Evolutionary conservation across 768 basidiomycete species (phyloP), one percentile per base, ranked within the genome.

Genomic region (Lactifluus piperatus): DNA sequence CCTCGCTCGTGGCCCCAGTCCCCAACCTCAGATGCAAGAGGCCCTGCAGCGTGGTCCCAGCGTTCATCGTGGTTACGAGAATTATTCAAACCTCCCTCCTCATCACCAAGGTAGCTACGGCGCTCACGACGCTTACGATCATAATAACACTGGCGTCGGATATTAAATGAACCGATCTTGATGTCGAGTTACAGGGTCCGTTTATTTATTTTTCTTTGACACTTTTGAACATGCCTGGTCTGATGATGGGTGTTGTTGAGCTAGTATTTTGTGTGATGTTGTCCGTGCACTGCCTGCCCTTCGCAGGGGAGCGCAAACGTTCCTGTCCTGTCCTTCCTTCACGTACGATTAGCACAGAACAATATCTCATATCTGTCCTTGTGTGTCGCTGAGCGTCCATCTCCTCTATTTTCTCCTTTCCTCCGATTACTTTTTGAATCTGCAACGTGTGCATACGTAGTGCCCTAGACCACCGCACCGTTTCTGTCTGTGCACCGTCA

Each of bases 1-100:
- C 69, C 78, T 91, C 48, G 79, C 87, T 56, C 86, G 89, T 62
- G 89, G 86, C 32, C 75, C 83, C 9, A 86, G 82, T 71, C 82
- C 85, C 18, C 79, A 80, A 62, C 88, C 87, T 18, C 79, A 74
- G 58, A 84, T 85, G 83, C 74, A 77, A 51, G 77, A 84, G 53
- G 34, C 51, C 68, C 70, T 79, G 34, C 63, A 64, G 32, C 77
- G 77, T 58, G 79, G 77, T 32, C 77, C 80, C 16, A 83, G 79
- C 68, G 54, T 77, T 60, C 73, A 66, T 61, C 75, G 77, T 45
- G 75, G 74, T 55, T 83, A 85, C 65, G 81, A 83, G 62, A 71
- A 69, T 51, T 77, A 74, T 56, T 13, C 37, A 9, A 78, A 77
- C 54, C 76, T 85, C 16, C 84, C 86, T 44, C 75, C 83, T 62